phyloP scores from a whole-genome alignment of 1,139 yeast species.

The Debaryomyces singareniensis region DNA sequence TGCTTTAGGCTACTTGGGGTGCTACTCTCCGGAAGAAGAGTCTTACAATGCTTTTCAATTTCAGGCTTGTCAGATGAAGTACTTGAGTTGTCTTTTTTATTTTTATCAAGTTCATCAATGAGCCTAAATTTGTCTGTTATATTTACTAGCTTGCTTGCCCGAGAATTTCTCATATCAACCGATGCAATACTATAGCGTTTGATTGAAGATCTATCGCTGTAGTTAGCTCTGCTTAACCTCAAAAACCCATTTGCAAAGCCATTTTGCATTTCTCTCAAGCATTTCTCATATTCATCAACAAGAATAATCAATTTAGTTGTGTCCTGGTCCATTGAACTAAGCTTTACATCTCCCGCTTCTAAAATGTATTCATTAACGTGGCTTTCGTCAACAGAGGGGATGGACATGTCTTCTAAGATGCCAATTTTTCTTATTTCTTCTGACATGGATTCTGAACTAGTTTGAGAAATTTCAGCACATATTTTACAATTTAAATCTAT shows the following conservation, averaged over 20 bases:
- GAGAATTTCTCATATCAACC: constrained; percentile 24
- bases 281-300: constrained; percentile 24
- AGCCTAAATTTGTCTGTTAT: constrained; percentile 7
- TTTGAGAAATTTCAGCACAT: not conserved
- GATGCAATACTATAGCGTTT: constrained; percentile 19
- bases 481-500: too few relatives aligned
- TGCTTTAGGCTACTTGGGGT: too few relatives aligned
- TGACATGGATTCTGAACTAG: not conserved
- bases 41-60: too few relatives aligned
- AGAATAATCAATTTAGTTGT: constrained; percentile 18
- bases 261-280: constrained; percentile 13
- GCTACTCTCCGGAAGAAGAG: too few relatives aligned
- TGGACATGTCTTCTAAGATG: not conserved
- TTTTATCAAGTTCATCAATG: constrained; percentile 7
- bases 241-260: constrained; percentile 26
- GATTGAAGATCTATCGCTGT: constrained; percentile 10
- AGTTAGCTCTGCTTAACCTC: constrained; percentile 37
- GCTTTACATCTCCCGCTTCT: not conserved
- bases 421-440: not conserved
- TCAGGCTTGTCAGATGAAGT: too few relatives aligned
- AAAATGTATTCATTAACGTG: constrained; percentile 4
- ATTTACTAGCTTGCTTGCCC: constrained; percentile 18
- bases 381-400: not conserved
- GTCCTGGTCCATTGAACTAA: constrained; percentile 10
- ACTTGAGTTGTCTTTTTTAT: constrained; percentile 1